A percentile compares a stretch with the other conserved stretches of the same genome.
phyloP scores from a whole-genome alignment of 176 grass and related monocot genomes.

The Oryza glaberrima region DNA sequence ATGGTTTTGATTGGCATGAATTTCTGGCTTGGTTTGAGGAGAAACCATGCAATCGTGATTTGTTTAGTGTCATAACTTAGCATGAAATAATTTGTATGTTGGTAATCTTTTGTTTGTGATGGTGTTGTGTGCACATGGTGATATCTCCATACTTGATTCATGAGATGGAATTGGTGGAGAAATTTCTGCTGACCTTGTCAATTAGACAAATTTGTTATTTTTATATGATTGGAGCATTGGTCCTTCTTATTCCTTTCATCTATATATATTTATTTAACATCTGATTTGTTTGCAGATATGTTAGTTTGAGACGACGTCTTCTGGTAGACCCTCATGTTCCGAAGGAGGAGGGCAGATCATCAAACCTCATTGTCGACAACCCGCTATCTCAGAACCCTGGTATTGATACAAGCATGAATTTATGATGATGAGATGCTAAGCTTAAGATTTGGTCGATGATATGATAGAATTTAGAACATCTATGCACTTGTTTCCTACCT shows the following conservation, averaged over 20 bases:
- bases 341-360: conserved; percentile 66
- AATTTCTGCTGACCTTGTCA: conserved; percentile 16
- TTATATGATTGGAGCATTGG: conserved; percentile 7
- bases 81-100: conserved; percentile 20
- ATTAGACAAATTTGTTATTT: background rate
- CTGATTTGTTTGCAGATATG: conserved; percentile 62
- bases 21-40: background rate
- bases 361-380: conserved; percentile 75
- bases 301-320: conserved; percentile 70
- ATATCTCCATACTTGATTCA: conserved; percentile 4
- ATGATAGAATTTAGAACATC: conserved; percentile 30
- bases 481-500: conserved; percentile 3
- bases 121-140: conserved; percentile 28
- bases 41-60: conserved; percentile 15
- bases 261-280: conserved; percentile 20
- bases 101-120: background rate
- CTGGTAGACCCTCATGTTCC: conserved; percentile 74
- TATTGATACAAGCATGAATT: conserved; percentile 40
- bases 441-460: background rate
- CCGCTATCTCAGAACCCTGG: conserved; percentile 97
- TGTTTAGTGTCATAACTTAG: background rate
- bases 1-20: conserved; percentile 20
- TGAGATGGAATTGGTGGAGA: conserved; percentile 15
- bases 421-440: background rate
- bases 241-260: conserved; percentile 16